phyloP scores from a whole-genome alignment of 257 asterid species.

The Galeopsis tetrahit region DNA sequence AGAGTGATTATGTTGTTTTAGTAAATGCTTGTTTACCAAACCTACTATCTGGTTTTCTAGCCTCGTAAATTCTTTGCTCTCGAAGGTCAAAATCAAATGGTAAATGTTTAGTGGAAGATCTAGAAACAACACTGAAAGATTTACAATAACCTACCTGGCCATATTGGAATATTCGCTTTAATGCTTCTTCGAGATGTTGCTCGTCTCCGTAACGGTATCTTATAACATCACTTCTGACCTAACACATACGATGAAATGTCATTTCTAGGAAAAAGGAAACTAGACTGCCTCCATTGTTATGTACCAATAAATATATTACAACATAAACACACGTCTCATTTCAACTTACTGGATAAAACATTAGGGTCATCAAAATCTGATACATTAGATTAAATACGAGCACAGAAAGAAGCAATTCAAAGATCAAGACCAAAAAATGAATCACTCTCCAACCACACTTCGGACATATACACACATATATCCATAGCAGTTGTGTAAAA shows the following conservation, averaged over 20 bases:
- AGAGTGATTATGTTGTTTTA: background rate
- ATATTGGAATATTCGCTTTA: slow-evolving; percentile 92
- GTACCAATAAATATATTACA: background rate
- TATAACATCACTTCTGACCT: slow-evolving; percentile 96
- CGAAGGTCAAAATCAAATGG: background rate
- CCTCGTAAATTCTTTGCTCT: background rate
- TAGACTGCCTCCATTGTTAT: background rate
- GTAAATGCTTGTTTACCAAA: background rate
- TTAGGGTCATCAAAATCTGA: background rate
- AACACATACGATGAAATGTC: slow-evolving; percentile 38
- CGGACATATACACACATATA: background rate
- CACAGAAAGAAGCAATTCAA: background rate
- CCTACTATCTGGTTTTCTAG: background rate
- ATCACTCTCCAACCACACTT: background rate
- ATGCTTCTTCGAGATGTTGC: slow-evolving; percentile 95
- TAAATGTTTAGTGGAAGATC: background rate
- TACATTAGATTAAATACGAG: background rate
- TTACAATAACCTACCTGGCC: slow-evolving; percentile 63
- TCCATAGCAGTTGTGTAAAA: background rate
- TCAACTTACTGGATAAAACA: background rate
- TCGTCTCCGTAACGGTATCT: slow-evolving; percentile 98
- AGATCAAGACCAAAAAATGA: background rate
- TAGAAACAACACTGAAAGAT: background rate
- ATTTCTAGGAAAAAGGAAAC: slow-evolving; percentile 25
- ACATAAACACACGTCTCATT: background rate